Percentiles rank a stretch among this genome's conserved stretches.
Conservation (phyloP, 2,329 filamentous ascomycete species). For the Leptographium wingfieldii region DNA sequence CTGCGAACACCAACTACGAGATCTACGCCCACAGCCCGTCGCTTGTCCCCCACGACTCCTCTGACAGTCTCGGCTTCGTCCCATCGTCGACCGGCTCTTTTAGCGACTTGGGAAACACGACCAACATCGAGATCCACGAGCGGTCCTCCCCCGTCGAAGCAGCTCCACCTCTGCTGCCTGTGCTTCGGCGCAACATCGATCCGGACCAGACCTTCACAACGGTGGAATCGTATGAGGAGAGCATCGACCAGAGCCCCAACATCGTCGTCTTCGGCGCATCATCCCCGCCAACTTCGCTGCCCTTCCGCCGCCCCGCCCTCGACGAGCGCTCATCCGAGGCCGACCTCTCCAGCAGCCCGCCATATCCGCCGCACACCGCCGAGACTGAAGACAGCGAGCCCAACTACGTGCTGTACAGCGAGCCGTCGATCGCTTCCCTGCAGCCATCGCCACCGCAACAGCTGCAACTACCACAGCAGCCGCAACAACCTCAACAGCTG, state of each 20-base stretch:
- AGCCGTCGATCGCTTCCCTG: slow-evolving; percentile 13
- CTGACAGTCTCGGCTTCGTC: slow-evolving; percentile 25
- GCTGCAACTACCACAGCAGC: slow-evolving; percentile 20
- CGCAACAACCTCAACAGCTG: slow-evolving; percentile 18
- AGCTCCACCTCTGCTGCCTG: slow-evolving; percentile 15
- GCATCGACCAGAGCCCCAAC: slow-evolving; percentile 21
- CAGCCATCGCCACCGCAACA: slow-evolving; percentile 22
- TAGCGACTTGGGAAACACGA: background rate
- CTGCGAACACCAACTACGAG: slow-evolving; percentile 42
- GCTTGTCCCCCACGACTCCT: slow-evolving; percentile 18
- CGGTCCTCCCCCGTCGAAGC: slow-evolving; percentile 35
- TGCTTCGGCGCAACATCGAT: slow-evolving; percentile 7
- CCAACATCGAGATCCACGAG: slow-evolving; percentile 28
- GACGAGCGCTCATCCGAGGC: background rate
- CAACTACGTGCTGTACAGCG: slow-evolving; percentile 43
- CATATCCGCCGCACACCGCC: slow-evolving; percentile 9
- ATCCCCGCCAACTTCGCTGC: background rate
- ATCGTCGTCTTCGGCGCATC: slow-evolving; percentile 38
- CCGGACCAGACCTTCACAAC: slow-evolving; percentile 10
- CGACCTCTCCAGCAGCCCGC: slow-evolving; percentile 8
- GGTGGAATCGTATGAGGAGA: slow-evolving; percentile 6
- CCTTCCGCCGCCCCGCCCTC: background rate
- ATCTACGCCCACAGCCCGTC: slow-evolving; percentile 36
- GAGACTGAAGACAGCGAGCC: slow-evolving; percentile 27
- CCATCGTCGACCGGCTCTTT: slow-evolving; percentile 21